Conservation (phyloP, 2,329 filamentous ascomycete genomes). For the Lecanicillium sp. region DNA sequence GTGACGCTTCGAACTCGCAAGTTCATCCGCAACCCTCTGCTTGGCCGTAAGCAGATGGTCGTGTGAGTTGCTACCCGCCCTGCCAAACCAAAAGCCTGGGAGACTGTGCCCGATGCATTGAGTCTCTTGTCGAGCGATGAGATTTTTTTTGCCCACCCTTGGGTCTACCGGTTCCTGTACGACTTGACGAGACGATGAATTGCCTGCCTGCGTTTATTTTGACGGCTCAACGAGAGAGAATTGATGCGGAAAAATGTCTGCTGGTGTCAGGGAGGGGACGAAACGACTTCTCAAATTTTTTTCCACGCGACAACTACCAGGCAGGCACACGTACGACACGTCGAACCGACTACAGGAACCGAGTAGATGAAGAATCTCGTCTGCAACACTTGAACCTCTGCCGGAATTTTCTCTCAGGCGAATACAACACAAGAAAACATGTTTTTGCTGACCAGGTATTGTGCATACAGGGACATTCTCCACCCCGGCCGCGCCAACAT, state of each 20-base stretch:
- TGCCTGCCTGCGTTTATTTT: no score
- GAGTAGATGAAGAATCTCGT: neutral
- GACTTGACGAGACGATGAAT: no score
- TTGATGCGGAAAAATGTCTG: no score
- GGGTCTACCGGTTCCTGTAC: no score
- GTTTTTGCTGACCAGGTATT: conserved; percentile 5
- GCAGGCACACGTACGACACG: no score
- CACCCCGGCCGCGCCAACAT: conserved; percentile 98
- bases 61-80: conserved; percentile 61
- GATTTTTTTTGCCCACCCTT: conserved; percentile 4
- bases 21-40: conserved; percentile 99
- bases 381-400: neutral
- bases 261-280: no score
- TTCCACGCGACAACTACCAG: no score
- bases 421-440: conserved; percentile 2
- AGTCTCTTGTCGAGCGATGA: conserved; percentile 4
- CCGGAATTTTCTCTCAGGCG: neutral
- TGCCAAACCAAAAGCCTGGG: conserved; percentile 4
- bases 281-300: no score
- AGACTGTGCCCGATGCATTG: neutral
- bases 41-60: conserved; percentile 99
- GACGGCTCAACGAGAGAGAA: no score
- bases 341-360: neutral
- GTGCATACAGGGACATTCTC: conserved; percentile 78
- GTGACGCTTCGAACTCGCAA: conserved; percentile 96